These are phyloP conservation scores for Trapa incisa DNA, from an alignment of 345 rosid species.

Conservation along the genomic window DNA sequence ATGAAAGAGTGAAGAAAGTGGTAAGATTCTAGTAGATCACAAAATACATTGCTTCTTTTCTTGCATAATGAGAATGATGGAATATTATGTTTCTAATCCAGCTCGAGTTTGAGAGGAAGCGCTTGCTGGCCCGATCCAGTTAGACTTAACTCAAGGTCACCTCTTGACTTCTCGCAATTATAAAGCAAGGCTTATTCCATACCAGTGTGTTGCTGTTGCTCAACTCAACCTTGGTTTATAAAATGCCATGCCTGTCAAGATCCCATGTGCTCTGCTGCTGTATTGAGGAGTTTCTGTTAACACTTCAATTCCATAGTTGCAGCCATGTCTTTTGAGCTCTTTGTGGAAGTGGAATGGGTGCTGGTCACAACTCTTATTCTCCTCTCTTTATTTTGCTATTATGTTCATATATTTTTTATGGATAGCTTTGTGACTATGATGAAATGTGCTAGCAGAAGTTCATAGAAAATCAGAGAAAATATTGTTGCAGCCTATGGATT, in stretches of 20 bases:
- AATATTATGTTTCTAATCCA: constrained; percentile 12
- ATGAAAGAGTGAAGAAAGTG: constrained; percentile 96
- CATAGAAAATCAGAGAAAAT: neutral
- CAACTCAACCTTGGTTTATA: neutral
- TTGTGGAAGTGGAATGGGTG: neutral
- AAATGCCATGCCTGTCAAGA: constrained; percentile 2
- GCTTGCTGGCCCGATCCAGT: constrained; percentile 38
- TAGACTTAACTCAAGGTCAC: constrained; percentile 9
- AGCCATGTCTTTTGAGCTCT: neutral
- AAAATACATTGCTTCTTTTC: neutral
- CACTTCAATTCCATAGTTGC: neutral
- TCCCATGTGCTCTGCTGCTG: neutral
- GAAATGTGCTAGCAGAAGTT: neutral
- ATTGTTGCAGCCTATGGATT: neutral
- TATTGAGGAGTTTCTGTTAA: neutral
- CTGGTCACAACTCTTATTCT: neutral
- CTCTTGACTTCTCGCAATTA: neutral
- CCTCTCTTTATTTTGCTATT: neutral
- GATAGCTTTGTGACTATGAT: too few relatives aligned
- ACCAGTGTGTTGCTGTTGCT: neutral
- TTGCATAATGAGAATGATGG: neutral
- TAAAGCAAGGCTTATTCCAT: neutral
- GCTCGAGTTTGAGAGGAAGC: constrained; percentile 60
- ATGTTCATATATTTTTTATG: neutral
- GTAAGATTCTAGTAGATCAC: constrained; percentile 27